Evolutionary conservation across 306 rosid species (phyloP), one percentile per base, ranked within the genome.

Genomic region (Citrullus mucosospermus): DNA sequence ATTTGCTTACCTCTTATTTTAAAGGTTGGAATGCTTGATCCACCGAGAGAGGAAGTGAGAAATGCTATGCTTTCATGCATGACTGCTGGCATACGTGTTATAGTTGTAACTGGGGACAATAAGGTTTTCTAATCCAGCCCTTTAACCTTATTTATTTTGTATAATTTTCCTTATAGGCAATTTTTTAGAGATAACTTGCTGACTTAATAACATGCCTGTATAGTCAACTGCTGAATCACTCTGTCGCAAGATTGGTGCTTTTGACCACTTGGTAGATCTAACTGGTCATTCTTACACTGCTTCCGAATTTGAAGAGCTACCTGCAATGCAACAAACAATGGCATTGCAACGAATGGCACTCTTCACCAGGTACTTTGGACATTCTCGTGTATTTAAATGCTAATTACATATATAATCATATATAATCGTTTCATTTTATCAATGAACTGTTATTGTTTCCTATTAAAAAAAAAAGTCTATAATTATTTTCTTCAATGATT

Each of bases 11-110:
- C 25, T 68, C 34, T 20, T 10, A 50, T 72, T 75, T 76, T 84
- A 85, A 86, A 94, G 98, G 93, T 92, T 76, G 98, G 98, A 85
- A 92, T 95, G 97, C 95, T 86, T 81, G 99, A 95, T 89, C 99
- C 97, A 86, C 99, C 99, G 34, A 87, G 99, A 81, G 99, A 88
- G 82, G 99, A 95, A 91, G 99, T 95, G 83, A 88, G 89, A 88
- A 89, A 86, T 82, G 97, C 99, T 65, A 92, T 95, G 97, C 85
- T 92, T 82, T 81, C 97, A 44, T 95, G 99, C 83, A 95, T 91
- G 96, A 91, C 91, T 68, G 99, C 99, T 46, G 99, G 99, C 78
- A 95, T 95, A 78, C 99, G 99, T 6, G 99, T 95, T 85, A 95
- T 95, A n/a, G 97, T 95, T 82, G 97, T 95, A 77, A 95, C 99